Evolutionary conservation across 176 grass and related monocot genomes (phyloP), one percentile per base, ranked within the genome.

Genomic region (Triticum monococcum): DNA sequence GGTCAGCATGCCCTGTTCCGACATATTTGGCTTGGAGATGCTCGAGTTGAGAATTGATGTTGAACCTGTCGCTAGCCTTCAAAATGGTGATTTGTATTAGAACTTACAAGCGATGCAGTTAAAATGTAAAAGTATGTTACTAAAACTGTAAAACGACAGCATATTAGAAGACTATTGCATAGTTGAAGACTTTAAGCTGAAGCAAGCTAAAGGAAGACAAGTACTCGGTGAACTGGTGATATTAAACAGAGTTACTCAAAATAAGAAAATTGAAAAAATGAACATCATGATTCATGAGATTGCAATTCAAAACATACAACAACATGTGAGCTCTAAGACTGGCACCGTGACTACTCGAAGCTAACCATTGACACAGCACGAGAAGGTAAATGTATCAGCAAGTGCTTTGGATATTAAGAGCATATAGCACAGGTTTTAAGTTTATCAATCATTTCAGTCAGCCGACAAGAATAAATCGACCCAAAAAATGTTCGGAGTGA

Each of bases 11-110:
- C 41, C 96, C 96, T 61, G 96, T 98, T 72, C 96, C 96, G 1
- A 98, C 96, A 92, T 98, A 93, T 69, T 98, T 98, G 22, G 96
- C 96, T 89, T 98, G 96, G 81, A 98, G 93, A 92, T 98, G 96
- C 84, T 98, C 96, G 75, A 98, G 96, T 81, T 98, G 96, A 78
- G 96, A 98, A 79, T 98, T 98, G 52, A 98, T 98, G 81, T 98
- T 98, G 77, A 98, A 98, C 56, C 96, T 98, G 28, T 98, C 93
- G 2, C 96, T 98, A 33, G 96, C 96, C 96, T 98, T 36, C n/a
- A 60, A 78, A 88, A 84, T 46, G 23, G 52, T 48, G 56, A 48
- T 16, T 80, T 63, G 64, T 36, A 59, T 81, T 84, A 91, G 60
- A 75, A 38, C 33, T 38, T n/a, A 71, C 8, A 54, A 57, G 37